Evolutionary conservation across 306 rosid species (phyloP).

Genomic region (Pterocarpus santalinus): DNA sequence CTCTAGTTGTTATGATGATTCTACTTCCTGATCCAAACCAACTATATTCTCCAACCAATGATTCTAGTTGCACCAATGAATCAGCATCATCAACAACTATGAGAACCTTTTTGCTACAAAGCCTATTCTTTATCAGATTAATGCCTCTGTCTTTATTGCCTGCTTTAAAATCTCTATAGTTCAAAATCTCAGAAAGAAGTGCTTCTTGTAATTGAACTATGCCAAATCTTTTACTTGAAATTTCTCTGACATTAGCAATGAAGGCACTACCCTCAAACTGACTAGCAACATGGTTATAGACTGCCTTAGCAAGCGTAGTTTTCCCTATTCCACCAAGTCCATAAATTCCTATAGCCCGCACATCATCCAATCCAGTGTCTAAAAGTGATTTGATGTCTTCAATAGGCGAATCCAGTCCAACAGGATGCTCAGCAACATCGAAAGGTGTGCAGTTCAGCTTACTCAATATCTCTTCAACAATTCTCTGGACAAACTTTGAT

Average conservation of each 20-base stretch:
- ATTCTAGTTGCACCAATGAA: conserved; percentile 31
- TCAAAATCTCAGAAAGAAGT: conserved; percentile 16
- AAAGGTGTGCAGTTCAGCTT: conserved; percentile 23
- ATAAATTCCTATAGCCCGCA: conserved; percentile 4
- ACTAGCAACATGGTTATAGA: conserved; percentile 17
- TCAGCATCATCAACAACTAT: conserved; percentile 44
- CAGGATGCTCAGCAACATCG: conserved; percentile 27
- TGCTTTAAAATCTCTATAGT: neutral
- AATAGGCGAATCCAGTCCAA: conserved; percentile 20
- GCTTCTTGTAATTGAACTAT: conserved; percentile 32
- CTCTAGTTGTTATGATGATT: conserved; percentile 47
- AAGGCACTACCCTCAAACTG: conserved; percentile 32
- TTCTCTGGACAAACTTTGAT: conserved; percentile 24
- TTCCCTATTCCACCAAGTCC: conserved; percentile 32
- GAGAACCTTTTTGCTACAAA: conserved; percentile 30
- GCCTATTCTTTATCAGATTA: conserved; percentile 2
- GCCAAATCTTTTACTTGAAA: conserved; percentile 15
- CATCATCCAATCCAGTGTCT: conserved; percentile 3
- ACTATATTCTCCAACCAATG: conserved; percentile 27
- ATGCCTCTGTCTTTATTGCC: conserved; percentile 15
- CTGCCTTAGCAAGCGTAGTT: conserved; percentile 28
- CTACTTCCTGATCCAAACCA: conserved; percentile 45
- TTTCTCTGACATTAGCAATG: conserved; percentile 43
- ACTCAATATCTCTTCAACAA: conserved; percentile 31
- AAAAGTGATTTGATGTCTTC: conserved; percentile 7